Percentiles rank a stretch among this genome's conserved stretches.
Conservation (phyloP, 2,329 filamentous ascomycete genomes). For the Sordariomycetes sp. region DNA sequence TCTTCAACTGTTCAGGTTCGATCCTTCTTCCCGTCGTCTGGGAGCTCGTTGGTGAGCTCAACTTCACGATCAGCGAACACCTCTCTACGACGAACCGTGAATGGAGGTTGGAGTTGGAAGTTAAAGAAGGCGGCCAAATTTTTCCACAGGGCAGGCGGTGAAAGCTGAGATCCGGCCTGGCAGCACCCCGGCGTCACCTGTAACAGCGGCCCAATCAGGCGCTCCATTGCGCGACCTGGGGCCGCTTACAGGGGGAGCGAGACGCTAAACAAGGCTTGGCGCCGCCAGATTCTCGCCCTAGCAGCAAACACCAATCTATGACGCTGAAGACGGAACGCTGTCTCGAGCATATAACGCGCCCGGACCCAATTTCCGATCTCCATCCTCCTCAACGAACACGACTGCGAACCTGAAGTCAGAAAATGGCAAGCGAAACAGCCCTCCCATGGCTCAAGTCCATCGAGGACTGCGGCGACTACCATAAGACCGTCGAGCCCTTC, state of each 20-base stretch:
- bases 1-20: too few relatives aligned
- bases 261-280: too few relatives aligned
- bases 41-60: too few relatives aligned
- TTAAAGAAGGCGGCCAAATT: too few relatives aligned
- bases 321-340: too few relatives aligned
- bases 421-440: slow-evolving; percentile 40
- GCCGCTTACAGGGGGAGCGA: too few relatives aligned
- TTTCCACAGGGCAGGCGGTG: neutral
- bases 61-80: too few relatives aligned
- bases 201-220: neutral
- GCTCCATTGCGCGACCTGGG: neutral
- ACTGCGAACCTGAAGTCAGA: neutral
- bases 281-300: too few relatives aligned
- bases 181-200: neutral
- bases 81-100: too few relatives aligned
- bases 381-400: neutral
- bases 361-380: neutral
- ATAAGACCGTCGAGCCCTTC: slow-evolving; percentile 66
- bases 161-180: neutral
- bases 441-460: slow-evolving; percentile 64
- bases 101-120: too few relatives aligned
- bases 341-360: too few relatives aligned
- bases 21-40: too few relatives aligned
- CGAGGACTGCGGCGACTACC: slow-evolving; percentile 67
- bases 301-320: neutral